phyloP scores from a whole-genome alignment of 306 rosid genomes.

The Fagus sylvatica region DNA sequence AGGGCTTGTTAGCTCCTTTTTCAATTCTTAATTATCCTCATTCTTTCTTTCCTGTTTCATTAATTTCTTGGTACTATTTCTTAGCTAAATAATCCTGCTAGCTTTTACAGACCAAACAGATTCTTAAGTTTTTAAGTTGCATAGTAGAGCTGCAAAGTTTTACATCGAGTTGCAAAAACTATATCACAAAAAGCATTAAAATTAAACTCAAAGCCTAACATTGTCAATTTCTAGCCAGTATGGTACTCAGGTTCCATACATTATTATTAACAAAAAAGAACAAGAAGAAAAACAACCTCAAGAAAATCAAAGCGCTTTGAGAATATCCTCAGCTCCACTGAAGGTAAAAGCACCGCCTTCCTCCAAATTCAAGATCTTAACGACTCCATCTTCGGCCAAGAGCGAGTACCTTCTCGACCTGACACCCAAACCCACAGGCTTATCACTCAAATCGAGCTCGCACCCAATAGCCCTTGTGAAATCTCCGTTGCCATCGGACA shows the following conservation, averaged over 20 bases:
- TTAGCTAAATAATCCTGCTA: too few species aligned
- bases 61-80: too few species aligned
- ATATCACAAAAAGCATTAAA: constrained; percentile 1
- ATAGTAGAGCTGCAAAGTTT: too few species aligned
- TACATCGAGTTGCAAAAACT: not conserved
- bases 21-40: too few species aligned
- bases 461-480: constrained; percentile 81
- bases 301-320: constrained; percentile 51
- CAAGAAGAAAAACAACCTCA: not conserved
- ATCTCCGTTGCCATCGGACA: constrained; percentile 82
- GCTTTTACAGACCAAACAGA: too few species aligned
- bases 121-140: too few species aligned
- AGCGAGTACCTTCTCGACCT: constrained; percentile 87
- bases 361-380: constrained; percentile 89
- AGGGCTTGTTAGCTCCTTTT: too few species aligned
- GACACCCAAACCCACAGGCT: constrained; percentile 89
- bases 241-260: not conserved
- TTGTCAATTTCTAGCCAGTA: not conserved
- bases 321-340: constrained; percentile 83
- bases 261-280: not conserved
- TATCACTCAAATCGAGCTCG: constrained; percentile 89
- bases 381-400: constrained; percentile 88
- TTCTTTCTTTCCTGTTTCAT: too few species aligned
- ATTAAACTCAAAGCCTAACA: constrained; percentile 9
- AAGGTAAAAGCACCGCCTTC: constrained; percentile 96